Evolutionary conservation across 1,139 yeast genomes (phyloP).

Genomic region (Suhomyces coccinellae): DNA sequence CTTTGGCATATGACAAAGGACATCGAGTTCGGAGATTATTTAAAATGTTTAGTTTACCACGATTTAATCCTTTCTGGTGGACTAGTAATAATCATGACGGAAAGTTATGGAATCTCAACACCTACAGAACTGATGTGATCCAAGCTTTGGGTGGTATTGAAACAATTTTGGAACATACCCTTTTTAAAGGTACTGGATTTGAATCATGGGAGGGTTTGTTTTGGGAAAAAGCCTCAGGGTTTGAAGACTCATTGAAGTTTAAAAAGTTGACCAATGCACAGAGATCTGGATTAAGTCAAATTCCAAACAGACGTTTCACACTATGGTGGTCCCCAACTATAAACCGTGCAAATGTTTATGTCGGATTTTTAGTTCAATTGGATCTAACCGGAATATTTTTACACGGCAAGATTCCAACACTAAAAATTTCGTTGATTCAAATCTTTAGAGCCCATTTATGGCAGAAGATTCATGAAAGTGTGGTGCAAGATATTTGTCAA

Average conservation of each 20-base stretch:
- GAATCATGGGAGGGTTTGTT: constrained; percentile 98
- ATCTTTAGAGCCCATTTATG: constrained; percentile 97
- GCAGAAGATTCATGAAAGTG: constrained; percentile 97
- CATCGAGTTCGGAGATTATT: constrained; percentile 82
- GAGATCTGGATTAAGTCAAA: constrained; percentile 94
- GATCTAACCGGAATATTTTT: constrained; percentile 95
- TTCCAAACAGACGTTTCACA: constrained; percentile 95
- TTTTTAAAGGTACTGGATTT: constrained; percentile 96
- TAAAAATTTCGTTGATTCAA: constrained; percentile 92
- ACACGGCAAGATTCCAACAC: constrained; percentile 97
- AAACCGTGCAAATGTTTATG: constrained; percentile 96
- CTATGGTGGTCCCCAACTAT: constrained; percentile 99
- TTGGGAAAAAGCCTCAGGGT: constrained; percentile 97
- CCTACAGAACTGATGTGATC: constrained; percentile 93
- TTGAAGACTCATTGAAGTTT: constrained; percentile 93
- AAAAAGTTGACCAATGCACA: constrained; percentile 97
- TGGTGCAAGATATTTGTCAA: constrained; percentile 91
- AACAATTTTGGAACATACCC: constrained; percentile 90
- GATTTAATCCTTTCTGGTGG: constrained; percentile 96
- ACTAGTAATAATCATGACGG: constrained; percentile 93
- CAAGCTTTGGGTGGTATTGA: constrained; percentile 98
- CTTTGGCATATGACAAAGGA: constrained; percentile 93
- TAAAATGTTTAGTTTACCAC: constrained; percentile 67
- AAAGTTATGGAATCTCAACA: constrained; percentile 87
- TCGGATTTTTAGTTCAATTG: constrained; percentile 93